Conservation (phyloP, 2,329 filamentous ascomycete species). For the Beauveria medogensis region DNA sequence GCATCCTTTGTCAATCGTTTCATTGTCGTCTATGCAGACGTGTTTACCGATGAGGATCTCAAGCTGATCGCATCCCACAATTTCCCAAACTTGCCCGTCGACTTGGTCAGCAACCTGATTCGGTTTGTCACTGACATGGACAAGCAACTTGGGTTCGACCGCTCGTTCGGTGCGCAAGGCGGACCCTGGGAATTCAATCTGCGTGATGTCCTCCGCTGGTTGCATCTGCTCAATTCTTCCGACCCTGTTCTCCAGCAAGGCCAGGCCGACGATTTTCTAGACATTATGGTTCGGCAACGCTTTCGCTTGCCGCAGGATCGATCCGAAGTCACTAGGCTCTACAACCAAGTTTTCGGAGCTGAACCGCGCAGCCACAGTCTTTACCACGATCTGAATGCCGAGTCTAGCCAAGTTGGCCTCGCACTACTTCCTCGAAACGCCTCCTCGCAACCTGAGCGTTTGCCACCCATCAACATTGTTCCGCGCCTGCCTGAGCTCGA, state of each 20-base stretch:
- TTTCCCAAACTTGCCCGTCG: slow-evolving; percentile 55
- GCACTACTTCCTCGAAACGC: slow-evolving; percentile 58
- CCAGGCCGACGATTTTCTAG: slow-evolving; percentile 63
- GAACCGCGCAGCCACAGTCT: slow-evolving; percentile 52
- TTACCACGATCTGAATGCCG: slow-evolving; percentile 59
- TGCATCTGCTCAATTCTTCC: slow-evolving; percentile 50
- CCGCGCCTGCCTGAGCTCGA: slow-evolving; percentile 66
- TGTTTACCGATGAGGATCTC: slow-evolving; percentile 75
- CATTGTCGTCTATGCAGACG: slow-evolving; percentile 92
- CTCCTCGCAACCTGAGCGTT: slow-evolving; percentile 41
- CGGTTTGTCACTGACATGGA: slow-evolving; percentile 76
- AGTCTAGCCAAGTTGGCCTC: slow-evolving; percentile 70
- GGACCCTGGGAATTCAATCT: slow-evolving; percentile 96
- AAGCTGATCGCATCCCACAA: slow-evolving; percentile 71
- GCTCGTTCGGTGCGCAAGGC: slow-evolving; percentile 52
- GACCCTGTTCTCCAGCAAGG: slow-evolving; percentile 54
- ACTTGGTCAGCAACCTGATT: slow-evolving; percentile 61
- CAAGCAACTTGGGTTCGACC: slow-evolving; percentile 54
- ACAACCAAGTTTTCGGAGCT: slow-evolving; percentile 53
- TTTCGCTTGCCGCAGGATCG: slow-evolving; percentile 71
- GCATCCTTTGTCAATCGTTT: slow-evolving; percentile 97
- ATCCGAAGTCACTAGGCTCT: slow-evolving; percentile 55
- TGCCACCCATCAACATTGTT: slow-evolving; percentile 43
- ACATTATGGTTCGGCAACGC: slow-evolving; percentile 76
- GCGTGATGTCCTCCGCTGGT: slow-evolving; percentile 82